Conservation (phyloP, 2,329 filamentous ascomycete species). For the Ophiostoma ulmi region DNA sequence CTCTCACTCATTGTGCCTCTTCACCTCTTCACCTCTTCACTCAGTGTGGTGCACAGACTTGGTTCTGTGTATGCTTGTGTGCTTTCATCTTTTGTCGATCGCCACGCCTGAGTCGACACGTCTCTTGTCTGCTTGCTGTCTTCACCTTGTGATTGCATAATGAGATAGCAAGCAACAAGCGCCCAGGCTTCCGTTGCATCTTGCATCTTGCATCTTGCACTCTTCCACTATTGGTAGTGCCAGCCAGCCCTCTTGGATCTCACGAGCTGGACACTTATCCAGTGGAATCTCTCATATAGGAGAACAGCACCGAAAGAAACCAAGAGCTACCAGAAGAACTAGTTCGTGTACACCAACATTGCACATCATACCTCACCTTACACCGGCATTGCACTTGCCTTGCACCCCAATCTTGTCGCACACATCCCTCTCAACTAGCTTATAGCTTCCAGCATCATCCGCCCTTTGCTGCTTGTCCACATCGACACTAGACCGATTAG, state of each 20-base stretch:
- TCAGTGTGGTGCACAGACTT: not conserved
- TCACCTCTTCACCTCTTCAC: not conserved
- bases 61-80: not conserved
- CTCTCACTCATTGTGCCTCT: not conserved
- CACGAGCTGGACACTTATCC: constrained; percentile 1
- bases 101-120: not conserved
- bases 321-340: not conserved
- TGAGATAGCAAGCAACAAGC: constrained; percentile 4
- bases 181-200: not conserved
- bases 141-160: constrained; percentile 18
- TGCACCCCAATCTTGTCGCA: not conserved
- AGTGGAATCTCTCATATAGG: not conserved
- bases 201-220: not conserved
- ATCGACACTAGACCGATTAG: not conserved
- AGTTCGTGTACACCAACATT: not conserved
- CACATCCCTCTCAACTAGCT: not conserved
- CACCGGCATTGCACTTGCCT: not conserved
- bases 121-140: not conserved
- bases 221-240: not conserved
- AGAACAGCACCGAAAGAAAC: not conserved
- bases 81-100: not conserved
- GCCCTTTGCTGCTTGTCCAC: not conserved
- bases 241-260: not conserved
- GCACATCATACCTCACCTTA: not conserved
- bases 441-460: not conserved